These are phyloP conservation scores for Paramecium primaurelia DNA, from an alignment of 73 alveolate genomes.

Conservation along the genomic window DNA sequence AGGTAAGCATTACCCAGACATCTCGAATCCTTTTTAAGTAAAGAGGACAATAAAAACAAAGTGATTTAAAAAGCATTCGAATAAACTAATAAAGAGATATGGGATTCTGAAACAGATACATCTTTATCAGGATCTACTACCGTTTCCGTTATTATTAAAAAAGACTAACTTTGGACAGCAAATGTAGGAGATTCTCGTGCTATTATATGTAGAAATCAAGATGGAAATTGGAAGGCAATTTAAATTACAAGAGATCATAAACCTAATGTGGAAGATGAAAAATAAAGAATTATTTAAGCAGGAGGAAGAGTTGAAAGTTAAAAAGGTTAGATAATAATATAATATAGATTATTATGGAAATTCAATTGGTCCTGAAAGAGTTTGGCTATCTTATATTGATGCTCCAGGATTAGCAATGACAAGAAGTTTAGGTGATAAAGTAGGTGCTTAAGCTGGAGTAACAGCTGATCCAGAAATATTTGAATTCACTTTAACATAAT, in stretches of 20 bases:
- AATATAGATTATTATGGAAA: slow-evolving; percentile 69
- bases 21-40: background rate
- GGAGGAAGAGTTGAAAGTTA: slow-evolving; percentile 72
- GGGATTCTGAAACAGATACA: slow-evolving; percentile 66
- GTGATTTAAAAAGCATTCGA: slow-evolving; percentile 37
- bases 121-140: slow-evolving; percentile 70
- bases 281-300: slow-evolving; percentile 71
- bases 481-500: background rate
- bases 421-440: slow-evolving; percentile 94
- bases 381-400: slow-evolving; percentile 89
- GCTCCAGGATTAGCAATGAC: slow-evolving; percentile 98
- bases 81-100: slow-evolving; percentile 52
- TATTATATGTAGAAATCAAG: slow-evolving; percentile 78
- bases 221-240: slow-evolving; percentile 65
- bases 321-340: slow-evolving; percentile 55
- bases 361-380: slow-evolving; percentile 93
- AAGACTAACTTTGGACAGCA: slow-evolving; percentile 63
- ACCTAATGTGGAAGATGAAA: slow-evolving; percentile 81
- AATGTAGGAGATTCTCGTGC: slow-evolving; percentile 76
- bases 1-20: slow-evolving; percentile 45
- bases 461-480: slow-evolving; percentile 64
- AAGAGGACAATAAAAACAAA: slow-evolving; percentile 12
- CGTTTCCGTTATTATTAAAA: slow-evolving; percentile 74
- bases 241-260: slow-evolving; percentile 89
- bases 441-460: slow-evolving; percentile 91